Evolutionary conservation across 495 filamentous ascomycete species (phyloP), one percentile per base, ranked within the genome.

Genomic region (Podospora conica): DNA sequence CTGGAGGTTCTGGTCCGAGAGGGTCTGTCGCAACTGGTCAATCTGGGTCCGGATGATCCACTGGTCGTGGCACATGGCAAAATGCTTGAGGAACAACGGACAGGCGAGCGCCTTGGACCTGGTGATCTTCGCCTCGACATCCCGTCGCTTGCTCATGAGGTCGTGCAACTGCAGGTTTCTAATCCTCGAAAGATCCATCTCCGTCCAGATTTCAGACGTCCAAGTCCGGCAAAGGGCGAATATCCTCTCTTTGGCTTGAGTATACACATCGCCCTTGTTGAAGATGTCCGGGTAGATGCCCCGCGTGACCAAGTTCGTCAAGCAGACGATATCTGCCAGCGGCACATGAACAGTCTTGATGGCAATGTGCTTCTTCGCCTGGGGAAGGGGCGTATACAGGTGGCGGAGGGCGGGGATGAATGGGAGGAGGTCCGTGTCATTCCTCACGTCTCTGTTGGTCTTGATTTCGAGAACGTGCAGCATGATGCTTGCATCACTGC

Each of bases 1-100:
- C 72, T 96, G 94, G 1, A 98, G 85, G 69, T 98, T 98, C 73
- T 97, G 93, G 78, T 98, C 93, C 7, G 93, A 96, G 80, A 98
- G 94, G 22, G 92, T 79, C 73, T 90, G 87, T 56, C 92, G 90
- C 65, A 98, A 81, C 65, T 92, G 85, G 3, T 86, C 83, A 69
- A 98, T 96, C 66, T 94, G 92, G 70, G 96, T 91, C 73, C 92
- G 89, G 71, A 98, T 90, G 55, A 93, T 81, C 92, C 93, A 97
- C 78, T 96, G 90, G 73, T 97, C 91, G 71, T 97, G 90, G 73
- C 90, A 87, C 92, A 96, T 96, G 60, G 91, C 88, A 72, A 91
- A 97, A 72, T 98, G 95, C 77, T 93, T 90, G 60, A 90, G 70
- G 77, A 98, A 96, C 27, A 89, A 73, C 1, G 86, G 84, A 71